Conservation (phyloP, 2,329 filamentous ascomycete species). For the Claviceps fusiformis region DNA sequence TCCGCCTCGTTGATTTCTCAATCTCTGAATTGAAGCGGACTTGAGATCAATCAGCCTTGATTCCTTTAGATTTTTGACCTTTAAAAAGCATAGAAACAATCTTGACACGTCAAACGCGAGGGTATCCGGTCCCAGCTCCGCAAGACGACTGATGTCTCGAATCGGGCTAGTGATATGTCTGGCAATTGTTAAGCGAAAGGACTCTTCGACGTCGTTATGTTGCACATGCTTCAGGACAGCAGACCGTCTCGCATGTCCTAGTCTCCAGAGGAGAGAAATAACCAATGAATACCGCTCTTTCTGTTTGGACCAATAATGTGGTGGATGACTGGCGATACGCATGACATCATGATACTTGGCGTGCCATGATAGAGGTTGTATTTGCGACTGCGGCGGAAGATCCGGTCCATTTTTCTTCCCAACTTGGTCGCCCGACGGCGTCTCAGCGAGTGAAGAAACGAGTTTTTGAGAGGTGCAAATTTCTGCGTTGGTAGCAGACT, state of each 20-base stretch:
- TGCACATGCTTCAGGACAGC: constrained; percentile 14
- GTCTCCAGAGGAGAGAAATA: constrained; percentile 17
- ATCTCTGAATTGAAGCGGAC: constrained; percentile 6
- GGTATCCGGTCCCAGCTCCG: constrained; percentile 5
- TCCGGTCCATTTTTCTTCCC: neutral
- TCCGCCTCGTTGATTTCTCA: constrained; percentile 10
- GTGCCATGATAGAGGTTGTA: neutral
- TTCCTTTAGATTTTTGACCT: constrained; percentile 13
- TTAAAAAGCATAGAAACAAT: constrained; percentile 18
- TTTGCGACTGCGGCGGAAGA: neutral
- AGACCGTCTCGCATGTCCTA: constrained; percentile 16
- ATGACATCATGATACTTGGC: constrained; percentile 4
- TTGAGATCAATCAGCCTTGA: constrained; percentile 3
- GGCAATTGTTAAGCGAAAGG: constrained; percentile 4
- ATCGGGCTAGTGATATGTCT: constrained; percentile 8
- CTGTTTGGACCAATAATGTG: constrained; percentile 13
- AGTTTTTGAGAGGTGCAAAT: constrained; percentile 13
- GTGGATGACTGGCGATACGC: constrained; percentile 10
- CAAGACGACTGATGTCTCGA: constrained; percentile 5
- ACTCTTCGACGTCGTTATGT: constrained; percentile 6
- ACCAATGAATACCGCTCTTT: constrained; percentile 18
- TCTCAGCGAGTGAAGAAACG: neutral
- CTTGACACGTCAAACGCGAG: constrained; percentile 18
- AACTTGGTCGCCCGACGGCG: neutral
- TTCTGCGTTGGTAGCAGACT: constrained; percentile 6